Base-by-base conservation (phyloP, 2,329 filamentous ascomycete species). In the Cladosporium sp. region DNA sequence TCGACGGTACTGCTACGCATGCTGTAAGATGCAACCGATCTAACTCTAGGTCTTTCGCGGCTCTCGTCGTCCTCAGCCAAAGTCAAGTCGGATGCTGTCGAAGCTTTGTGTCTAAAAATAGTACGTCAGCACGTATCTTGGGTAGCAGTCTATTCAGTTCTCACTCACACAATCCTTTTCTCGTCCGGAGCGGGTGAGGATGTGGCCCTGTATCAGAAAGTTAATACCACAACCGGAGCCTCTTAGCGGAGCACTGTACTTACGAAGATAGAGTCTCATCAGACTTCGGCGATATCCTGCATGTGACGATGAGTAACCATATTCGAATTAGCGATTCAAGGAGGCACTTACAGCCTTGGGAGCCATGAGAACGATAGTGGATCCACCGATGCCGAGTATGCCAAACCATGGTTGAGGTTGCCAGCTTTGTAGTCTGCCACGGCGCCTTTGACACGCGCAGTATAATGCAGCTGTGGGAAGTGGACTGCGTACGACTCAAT, bases 351-450 rank as follows among this genome's bases (percentile, higher is more conserved):
- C 57, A 59, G 14, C 26, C 36, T 59, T 30, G 57, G 57, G 11
- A 59, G 57, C 36, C 51, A 47, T 34, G 61, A 64, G n/a, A 64
- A 64, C 4, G 61, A 55, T 12, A 64, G 26, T 4, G 61, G 61
- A 36, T 64, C 49, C 36, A 64, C 11, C 26, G 61, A 55, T 32
- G 49, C 61, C 4, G 61, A 64, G 49, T 69, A 64, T 12, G 14
- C 44, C n/a, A 71, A 67, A 38, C 85, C 87, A 65, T 86, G 85
- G 76, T 88, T 89, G 62, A 89, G 78, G 72, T 89, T 89, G 60
- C 87, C 87, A 1, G 87, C 86, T 78, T 89, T 89, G 80, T 86
- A 88, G 72, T 87, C 84, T 70, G 74, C 36, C 73, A 75, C 49
- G 73, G 74, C 59, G 70, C 44, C 65, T 76, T 82, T 81, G 62